These are phyloP conservation scores for Lathyrus tuberosus DNA, from an alignment of 306 rosid genomes.

Conservation along the genomic window DNA sequence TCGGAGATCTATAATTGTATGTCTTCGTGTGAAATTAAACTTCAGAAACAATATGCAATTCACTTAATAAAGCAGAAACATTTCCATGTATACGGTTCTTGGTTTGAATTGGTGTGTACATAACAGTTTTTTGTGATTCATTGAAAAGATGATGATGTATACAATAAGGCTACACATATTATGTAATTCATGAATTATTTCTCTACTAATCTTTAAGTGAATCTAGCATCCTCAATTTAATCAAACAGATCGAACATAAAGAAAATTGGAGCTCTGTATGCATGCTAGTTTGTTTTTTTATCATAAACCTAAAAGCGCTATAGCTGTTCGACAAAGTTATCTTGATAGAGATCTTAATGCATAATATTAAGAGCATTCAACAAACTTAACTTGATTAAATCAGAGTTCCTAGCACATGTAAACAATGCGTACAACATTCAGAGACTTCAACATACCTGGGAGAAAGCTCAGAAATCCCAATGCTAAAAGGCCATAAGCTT, in stretches of 20 bases:
- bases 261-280: too few species aligned
- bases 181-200: conserved; percentile 4
- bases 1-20: conserved; percentile 3
- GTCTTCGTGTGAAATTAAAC: conserved; percentile 22
- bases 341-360: not conserved
- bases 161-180: conserved; percentile 8
- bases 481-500: conserved; percentile 88
- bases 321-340: not conserved
- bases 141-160: conserved; percentile 6
- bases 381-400: conserved; percentile 18
- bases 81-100: conserved; percentile 5
- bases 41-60: not conserved
- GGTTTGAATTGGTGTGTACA: not conserved
- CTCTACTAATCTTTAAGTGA: conserved; percentile 22
- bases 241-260: not conserved
- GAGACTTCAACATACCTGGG: conserved; percentile 63
- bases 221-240: conserved; percentile 23
- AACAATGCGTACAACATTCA: conserved; percentile 13
- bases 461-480: conserved; percentile 89
- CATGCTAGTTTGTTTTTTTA: conserved; percentile 30
- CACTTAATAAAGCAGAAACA: conserved; percentile 16
- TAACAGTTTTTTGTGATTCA: conserved; percentile 13
- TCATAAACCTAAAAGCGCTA: not conserved
- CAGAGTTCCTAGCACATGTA: conserved; percentile 17
- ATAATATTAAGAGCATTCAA: conserved; percentile 8